phyloP scores from a whole-genome alignment of 371 early-diverging fungal species.

The Dinochytrium kinnereticum region DNA sequence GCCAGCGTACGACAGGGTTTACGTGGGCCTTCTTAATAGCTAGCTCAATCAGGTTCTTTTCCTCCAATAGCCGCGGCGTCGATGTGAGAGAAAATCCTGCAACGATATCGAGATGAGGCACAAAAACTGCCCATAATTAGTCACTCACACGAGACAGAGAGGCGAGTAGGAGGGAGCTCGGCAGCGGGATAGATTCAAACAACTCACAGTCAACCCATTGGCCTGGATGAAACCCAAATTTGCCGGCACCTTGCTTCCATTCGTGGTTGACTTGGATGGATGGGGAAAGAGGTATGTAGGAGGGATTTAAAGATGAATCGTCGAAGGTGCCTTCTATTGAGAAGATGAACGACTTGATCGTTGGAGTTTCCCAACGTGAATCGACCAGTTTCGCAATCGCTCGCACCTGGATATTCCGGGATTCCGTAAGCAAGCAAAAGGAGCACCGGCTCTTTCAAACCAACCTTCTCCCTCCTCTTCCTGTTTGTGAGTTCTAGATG shows the following conservation, averaged over 20 bases:
- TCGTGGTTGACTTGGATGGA: not conserved
- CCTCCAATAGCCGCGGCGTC: not conserved
- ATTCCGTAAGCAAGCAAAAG: no score
- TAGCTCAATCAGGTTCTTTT: constrained; percentile 3
- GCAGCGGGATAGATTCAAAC: not conserved
- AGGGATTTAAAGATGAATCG: constrained; percentile 7
- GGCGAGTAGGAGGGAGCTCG: not conserved
- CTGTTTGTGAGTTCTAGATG: constrained; percentile 17
- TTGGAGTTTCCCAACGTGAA: constrained; percentile 17
- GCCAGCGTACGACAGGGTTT: constrained; percentile 34
- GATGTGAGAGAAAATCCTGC: constrained; percentile 26
- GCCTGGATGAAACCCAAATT: constrained; percentile 18
- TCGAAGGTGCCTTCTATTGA: constrained; percentile 12
- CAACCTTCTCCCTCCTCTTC: constrained; percentile 10
- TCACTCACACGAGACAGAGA: not conserved
- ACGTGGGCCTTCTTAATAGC: constrained; percentile 32
- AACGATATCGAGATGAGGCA: constrained; percentile 9
- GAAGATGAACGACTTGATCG: constrained; percentile 28
- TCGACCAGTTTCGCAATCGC: constrained; percentile 11
- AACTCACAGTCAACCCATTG: constrained; percentile 35
- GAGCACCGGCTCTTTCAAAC: no score
- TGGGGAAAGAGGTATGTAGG: not conserved
- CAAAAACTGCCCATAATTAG: not conserved
- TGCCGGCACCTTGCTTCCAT: not conserved
- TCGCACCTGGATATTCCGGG: not conserved